These are phyloP conservation scores for Terana coerulea DNA, from an alignment of 768 basidiomycete species.

Conservation along the genomic window DNA sequence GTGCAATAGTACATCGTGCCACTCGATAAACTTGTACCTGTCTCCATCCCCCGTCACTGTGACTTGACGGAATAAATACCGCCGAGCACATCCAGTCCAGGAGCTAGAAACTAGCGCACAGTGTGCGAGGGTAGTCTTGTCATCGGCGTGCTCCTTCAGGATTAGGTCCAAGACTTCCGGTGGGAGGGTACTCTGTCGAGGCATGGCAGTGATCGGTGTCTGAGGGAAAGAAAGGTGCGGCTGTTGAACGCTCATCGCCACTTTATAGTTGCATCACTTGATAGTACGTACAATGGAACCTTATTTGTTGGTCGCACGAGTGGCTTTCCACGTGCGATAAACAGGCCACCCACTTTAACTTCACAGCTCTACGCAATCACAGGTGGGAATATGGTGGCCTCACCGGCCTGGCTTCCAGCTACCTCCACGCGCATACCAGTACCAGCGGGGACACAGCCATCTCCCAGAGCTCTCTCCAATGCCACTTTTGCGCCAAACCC, in stretches of 20 bases:
- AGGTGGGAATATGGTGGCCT: slow-evolving; percentile 27
- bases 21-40: background rate
- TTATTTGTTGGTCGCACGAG: background rate
- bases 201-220: background rate
- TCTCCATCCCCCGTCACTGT: background rate
- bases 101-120: slow-evolving; percentile 2
- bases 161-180: slow-evolving; percentile 5
- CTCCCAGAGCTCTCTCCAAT: slow-evolving; percentile 63
- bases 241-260: background rate
- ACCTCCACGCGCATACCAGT: slow-evolving; percentile 66
- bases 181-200: background rate
- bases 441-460: slow-evolving; percentile 75
- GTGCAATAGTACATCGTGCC: background rate
- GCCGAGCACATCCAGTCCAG: background rate
- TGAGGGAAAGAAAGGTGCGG: background rate
- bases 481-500: slow-evolving; percentile 76
- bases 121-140: background rate
- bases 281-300: background rate
- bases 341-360: background rate
- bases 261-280: background rate
- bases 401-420: slow-evolving; percentile 41
- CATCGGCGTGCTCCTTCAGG: background rate
- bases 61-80: background rate
- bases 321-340: too few species aligned
- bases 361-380: slow-evolving; percentile 8